phyloP scores from a whole-genome alignment of 2,329 filamentous ascomycete species.

The Chaetothyriales sp. region DNA sequence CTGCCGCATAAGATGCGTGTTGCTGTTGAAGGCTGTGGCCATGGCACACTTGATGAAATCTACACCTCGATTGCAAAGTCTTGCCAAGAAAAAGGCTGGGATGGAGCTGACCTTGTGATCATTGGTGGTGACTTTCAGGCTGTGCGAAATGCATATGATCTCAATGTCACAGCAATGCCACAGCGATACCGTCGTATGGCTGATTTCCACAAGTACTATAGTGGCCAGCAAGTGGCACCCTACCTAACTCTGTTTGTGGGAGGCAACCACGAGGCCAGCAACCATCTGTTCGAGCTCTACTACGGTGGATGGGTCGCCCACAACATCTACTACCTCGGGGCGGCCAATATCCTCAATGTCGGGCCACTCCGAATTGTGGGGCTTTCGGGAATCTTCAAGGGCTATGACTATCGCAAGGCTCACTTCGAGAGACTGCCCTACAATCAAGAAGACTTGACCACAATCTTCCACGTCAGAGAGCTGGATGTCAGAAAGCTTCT shows the following conservation, averaged over 20 bases:
- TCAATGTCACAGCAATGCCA: conserved; percentile 81
- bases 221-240: conserved; percentile 60
- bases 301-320: conserved; percentile 95
- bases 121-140: conserved; percentile 97
- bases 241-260: conserved; percentile 86
- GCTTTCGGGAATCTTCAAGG: conserved; percentile 91
- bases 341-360: conserved; percentile 73
- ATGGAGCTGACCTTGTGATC: conserved; percentile 73
- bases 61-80: conserved; percentile 64
- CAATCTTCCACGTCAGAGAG: conserved; percentile 81
- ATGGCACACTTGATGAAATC: conserved; percentile 82
- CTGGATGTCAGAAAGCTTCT: conserved; percentile 82
- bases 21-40: conserved; percentile 80
- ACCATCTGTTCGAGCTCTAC: conserved; percentile 80
- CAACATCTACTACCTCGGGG: conserved; percentile 93
- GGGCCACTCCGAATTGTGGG: conserved; percentile 79
- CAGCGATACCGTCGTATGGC: conserved; percentile 75
- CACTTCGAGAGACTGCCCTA: conserved; percentile 84
- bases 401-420: conserved; percentile 67
- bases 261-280: conserved; percentile 90
- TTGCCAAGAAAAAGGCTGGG: conserved; percentile 60
- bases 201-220: conserved; percentile 92
- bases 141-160: conserved; percentile 73
- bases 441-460: conserved; percentile 58
- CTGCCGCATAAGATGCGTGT: conserved; percentile 43